Percentiles rank a stretch among this genome's conserved stretches.
Evolutionary conservation across 768 basidiomycete species (phyloP).

Genomic region (Ramaria sp.): DNA sequence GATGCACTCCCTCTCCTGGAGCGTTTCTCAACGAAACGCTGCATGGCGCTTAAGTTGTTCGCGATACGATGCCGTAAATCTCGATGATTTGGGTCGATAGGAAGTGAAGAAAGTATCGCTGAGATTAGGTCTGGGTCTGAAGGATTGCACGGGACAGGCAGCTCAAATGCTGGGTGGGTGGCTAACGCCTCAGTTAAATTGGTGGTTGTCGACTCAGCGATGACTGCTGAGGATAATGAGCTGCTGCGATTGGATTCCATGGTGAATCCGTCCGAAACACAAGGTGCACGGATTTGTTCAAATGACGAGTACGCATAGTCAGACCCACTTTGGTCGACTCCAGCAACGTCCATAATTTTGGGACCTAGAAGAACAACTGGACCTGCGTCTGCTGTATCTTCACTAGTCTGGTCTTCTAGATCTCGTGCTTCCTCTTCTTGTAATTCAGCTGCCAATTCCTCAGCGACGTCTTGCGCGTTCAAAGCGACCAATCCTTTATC

Average conservation of each 20-base stretch:
- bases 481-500: slow-evolving; percentile 16
- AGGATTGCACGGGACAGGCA: slow-evolving; percentile 84
- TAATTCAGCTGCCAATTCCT: slow-evolving; percentile 37
- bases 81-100: slow-evolving; percentile 47
- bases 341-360: not conserved
- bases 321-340: slow-evolving; percentile 10
- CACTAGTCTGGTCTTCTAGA: not conserved
- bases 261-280: slow-evolving; percentile 1
- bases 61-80: slow-evolving; percentile 46
- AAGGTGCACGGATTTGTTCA: slow-evolving; percentile 15
- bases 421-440: slow-evolving; percentile 13
- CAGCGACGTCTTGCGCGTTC: slow-evolving; percentile 42
- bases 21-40: slow-evolving; percentile 52
- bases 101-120: slow-evolving; percentile 51
- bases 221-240: not conserved
- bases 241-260: slow-evolving; percentile 21
- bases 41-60: slow-evolving; percentile 52
- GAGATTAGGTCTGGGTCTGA: slow-evolving; percentile 57
- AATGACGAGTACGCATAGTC: slow-evolving; percentile 11
- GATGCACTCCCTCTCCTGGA: slow-evolving; percentile 22
- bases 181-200: slow-evolving; percentile 56
- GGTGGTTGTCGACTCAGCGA: not conserved
- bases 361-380: not conserved
- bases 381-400: not conserved
- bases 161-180: slow-evolving; percentile 51